Evolutionary conservation across 2,329 filamentous ascomycete genomes (phyloP), one percentile per base, ranked within the genome.

Genomic region (Fusarium miscanthi): DNA sequence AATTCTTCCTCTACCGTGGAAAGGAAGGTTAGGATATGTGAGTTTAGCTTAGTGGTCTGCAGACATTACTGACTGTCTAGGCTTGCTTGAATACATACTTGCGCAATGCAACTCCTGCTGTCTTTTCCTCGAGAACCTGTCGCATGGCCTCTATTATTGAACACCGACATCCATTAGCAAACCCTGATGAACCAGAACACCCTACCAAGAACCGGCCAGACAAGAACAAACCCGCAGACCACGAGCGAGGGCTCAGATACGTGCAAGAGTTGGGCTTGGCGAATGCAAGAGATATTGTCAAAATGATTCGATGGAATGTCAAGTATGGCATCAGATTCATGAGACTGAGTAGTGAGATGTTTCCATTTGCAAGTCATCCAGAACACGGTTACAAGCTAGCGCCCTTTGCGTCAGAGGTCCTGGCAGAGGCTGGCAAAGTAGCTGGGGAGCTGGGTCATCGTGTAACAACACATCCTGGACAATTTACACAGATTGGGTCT

Each of bases 51-150:
- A 1, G 37, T 4, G 5, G 12, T 16, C 11, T 4, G 45, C 21
- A 27, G 46, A 69, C 21, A 14, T 73, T 16, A 35, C 59, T 74
- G 38, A 74, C 66, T 74, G 5, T 5, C 1, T 62, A 88, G 93
- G 94, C 95, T 16, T 98, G 95, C 78, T 84, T 98, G 21, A 97
- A 97, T 79, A 98, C 95, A 0, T 98, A 98, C 80, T 86, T 98
- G 4, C 92, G 95, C 48, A 88, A 89, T 58, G 90, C 93, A 4
- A 95, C 91, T 69, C 93, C 94, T 12, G 91, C 95, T 0, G 90
- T 98, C 3, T 98, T 98, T 81, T 93, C 91, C 73, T 98, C 95
- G 1, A 89, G 95, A 61, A 98, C 95, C 1, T 98, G 95, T 79
- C 92, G 95, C 35, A 95, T 98, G 69, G 87, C 93, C 3, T 97